Conservation (phyloP, 768 basidiomycete genomes). For the Terana coerulea region DNA sequence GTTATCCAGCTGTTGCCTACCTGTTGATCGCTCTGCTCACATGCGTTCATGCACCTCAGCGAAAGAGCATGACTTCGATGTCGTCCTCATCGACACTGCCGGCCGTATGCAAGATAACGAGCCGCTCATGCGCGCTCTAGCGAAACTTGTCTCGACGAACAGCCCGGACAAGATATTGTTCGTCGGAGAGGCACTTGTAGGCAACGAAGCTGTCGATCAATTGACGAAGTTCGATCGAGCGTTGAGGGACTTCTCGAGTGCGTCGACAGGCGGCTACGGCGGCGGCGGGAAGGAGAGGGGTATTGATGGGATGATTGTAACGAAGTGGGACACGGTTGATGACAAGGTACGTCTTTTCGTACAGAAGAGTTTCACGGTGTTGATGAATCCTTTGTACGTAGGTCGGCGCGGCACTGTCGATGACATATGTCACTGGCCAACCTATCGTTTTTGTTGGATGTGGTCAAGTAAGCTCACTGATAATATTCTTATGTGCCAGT, state of each 20-base stretch:
- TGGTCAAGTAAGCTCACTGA: slow-evolving; percentile 90
- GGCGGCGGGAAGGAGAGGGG: slow-evolving; percentile 74
- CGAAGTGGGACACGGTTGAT: slow-evolving; percentile 99
- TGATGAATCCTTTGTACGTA: slow-evolving; percentile 56
- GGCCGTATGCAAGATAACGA: slow-evolving; percentile 99
- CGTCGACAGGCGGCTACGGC: slow-evolving; percentile 44
- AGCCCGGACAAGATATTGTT: slow-evolving; percentile 97
- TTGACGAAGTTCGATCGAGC: slow-evolving; percentile 95
- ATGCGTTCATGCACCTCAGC: slow-evolving; percentile 40
- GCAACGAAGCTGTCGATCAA: slow-evolving; percentile 99
- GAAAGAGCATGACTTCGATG: slow-evolving; percentile 88
- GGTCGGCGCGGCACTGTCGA: slow-evolving; percentile 97
- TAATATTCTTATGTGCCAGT: no score
- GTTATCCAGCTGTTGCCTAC: slow-evolving; percentile 13
- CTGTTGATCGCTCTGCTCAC: slow-evolving; percentile 4
- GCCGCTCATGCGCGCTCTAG: slow-evolving; percentile 97
- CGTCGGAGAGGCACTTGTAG: slow-evolving; percentile 96
- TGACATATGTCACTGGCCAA: slow-evolving; percentile 99
- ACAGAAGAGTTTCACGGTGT: background rate
- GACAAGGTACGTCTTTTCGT: slow-evolving; percentile 67
- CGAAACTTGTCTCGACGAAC: slow-evolving; percentile 94
- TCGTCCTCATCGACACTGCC: slow-evolving; percentile 96
- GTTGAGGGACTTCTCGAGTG: slow-evolving; percentile 85
- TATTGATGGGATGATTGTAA: slow-evolving; percentile 97
- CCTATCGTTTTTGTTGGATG: slow-evolving; percentile 98